These are phyloP conservation scores for Breynia disticha DNA, from an alignment of 441 rosid genomes.

Conservation along the genomic window DNA sequence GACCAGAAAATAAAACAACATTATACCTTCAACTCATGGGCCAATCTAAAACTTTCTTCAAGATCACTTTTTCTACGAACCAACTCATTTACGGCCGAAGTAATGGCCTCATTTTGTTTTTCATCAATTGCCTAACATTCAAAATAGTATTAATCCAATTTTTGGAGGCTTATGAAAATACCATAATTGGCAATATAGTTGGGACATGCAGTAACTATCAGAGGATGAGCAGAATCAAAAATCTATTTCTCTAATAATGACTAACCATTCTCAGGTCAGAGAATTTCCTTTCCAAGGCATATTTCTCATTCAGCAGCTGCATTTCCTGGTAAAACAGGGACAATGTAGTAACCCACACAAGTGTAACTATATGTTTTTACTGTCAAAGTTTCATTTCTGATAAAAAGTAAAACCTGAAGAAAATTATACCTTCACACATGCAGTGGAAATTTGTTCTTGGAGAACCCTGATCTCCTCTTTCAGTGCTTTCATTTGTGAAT, in stretches of 20 bases:
- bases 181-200: constrained; percentile 5
- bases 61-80: constrained; percentile 74
- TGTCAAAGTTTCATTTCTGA: constrained; percentile 1
- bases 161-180: constrained; percentile 9
- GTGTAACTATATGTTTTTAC: constrained; percentile 10
- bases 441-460: constrained; percentile 65
- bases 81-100: constrained; percentile 65
- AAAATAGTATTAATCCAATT: constrained; percentile 21
- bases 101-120: constrained; percentile 72
- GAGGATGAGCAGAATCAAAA: not conserved
- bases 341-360: constrained; percentile 9
- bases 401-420: constrained; percentile 7
- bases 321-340: constrained; percentile 54
- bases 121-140: constrained; percentile 74
- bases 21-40: constrained; percentile 78
- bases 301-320: constrained; percentile 75
- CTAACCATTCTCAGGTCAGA: constrained; percentile 91
- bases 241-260: constrained; percentile 14
- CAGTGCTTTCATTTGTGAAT: constrained; percentile 47
- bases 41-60: constrained; percentile 67
- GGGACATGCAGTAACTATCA: not conserved
- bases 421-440: constrained; percentile 58
- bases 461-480: constrained; percentile 74
- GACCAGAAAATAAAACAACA: constrained; percentile 5
- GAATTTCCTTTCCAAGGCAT: constrained; percentile 69